phyloP scores from a whole-genome alignment of 2,329 filamentous ascomycete genomes.

The Neodidymelliopsis sp. region DNA sequence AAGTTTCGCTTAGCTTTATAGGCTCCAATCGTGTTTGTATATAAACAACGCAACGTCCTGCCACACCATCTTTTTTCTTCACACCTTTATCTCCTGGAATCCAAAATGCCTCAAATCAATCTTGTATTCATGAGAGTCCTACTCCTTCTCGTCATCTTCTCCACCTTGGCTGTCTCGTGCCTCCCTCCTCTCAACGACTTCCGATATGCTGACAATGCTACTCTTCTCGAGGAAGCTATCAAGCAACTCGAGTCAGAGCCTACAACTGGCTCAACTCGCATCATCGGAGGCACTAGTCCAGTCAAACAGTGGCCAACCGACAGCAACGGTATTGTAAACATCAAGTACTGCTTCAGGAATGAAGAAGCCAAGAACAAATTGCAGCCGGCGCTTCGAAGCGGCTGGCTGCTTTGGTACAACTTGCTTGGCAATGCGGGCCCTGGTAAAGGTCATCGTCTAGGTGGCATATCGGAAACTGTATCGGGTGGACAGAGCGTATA shows the following conservation, averaged over 20 bases:
- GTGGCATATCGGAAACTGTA: not conserved
- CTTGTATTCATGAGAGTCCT: not conserved
- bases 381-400: not conserved
- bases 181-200: constrained; percentile 15
- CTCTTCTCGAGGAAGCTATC: constrained; percentile 1
- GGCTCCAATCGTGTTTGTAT: too few relatives aligned
- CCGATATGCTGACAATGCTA: constrained; percentile 8
- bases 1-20: too few relatives aligned
- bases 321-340: not conserved
- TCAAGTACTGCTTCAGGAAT: constrained; percentile 4
- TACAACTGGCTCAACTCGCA: not conserved
- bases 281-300: constrained; percentile 3
- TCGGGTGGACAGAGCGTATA: not conserved
- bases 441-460: constrained; percentile 5
- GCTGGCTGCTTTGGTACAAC: constrained; percentile 1
- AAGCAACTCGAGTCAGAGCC: not conserved
- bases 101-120: not conserved
- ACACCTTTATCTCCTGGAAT: too few relatives aligned
- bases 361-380: constrained; percentile 1
- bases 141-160: not conserved
- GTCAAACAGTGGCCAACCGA: constrained; percentile 10
- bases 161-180: not conserved
- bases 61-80: not conserved
- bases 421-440: constrained; percentile 1
- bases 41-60: not conserved